A percentile compares a stretch with the other conserved stretches of the same genome.
Evolutionary conservation across 768 basidiomycete species (phyloP).

Genomic region (Rubroboletus pulcherrimus): DNA sequence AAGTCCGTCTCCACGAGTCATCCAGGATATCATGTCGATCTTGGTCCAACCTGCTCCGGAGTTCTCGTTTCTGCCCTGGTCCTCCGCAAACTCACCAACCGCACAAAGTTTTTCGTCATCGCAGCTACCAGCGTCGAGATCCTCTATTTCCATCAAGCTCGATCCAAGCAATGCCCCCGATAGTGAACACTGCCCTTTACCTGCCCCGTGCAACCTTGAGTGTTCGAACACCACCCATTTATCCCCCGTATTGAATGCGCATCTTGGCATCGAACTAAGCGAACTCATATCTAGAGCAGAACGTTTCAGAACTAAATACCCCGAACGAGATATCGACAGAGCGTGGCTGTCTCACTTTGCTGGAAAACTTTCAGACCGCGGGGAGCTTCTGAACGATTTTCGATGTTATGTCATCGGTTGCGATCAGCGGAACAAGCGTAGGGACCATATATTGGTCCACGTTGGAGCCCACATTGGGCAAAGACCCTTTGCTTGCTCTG

Average conservation of each 20-base stretch:
- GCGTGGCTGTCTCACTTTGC: slow-evolving; percentile 65
- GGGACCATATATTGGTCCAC: slow-evolving; percentile 73
- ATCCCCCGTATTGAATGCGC: slow-evolving; percentile 61
- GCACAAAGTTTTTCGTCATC: background rate
- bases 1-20: slow-evolving; percentile 27
- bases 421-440: slow-evolving; percentile 62
- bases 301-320: slow-evolving; percentile 50
- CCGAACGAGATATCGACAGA: slow-evolving; percentile 58
- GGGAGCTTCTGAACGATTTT: slow-evolving; percentile 56
- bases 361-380: slow-evolving; percentile 56
- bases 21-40: slow-evolving; percentile 32
- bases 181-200: background rate
- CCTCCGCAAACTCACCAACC: slow-evolving; percentile 1
- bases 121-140: background rate
- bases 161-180: background rate
- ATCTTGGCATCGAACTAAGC: slow-evolving; percentile 52
- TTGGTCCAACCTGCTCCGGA: slow-evolving; percentile 19
- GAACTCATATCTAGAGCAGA: slow-evolving; percentile 55
- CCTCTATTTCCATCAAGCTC: background rate
- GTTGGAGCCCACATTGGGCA: slow-evolving; percentile 71
- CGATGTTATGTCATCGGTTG: slow-evolving; percentile 69
- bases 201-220: background rate
- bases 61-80: slow-evolving; percentile 4
- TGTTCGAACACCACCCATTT: slow-evolving; percentile 1
- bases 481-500: slow-evolving; percentile 57